Evolutionary conservation across 2,329 filamentous ascomycete species (phyloP), one percentile per base, ranked within the genome.

Genomic region (Xylariaceae sp.): DNA sequence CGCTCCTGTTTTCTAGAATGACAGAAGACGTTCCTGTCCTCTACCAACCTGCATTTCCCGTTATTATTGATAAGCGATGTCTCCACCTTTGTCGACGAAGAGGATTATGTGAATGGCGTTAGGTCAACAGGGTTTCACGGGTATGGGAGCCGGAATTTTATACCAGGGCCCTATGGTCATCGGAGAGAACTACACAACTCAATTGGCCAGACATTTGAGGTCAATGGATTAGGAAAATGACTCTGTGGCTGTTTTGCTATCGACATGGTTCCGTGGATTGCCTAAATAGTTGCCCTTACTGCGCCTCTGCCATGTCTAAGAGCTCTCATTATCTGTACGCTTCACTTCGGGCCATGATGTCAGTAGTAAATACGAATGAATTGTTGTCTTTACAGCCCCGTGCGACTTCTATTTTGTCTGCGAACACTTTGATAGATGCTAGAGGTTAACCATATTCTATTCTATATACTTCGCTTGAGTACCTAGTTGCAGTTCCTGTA

Each of bases 1-100:
- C 41, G 62, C 62, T 18, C 62, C 62, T 5, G 53, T 55, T 32
- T 57, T 58, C 45, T 56, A 51, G 22, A 44, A 14, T 38, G 14
- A 39, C 31, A 38, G 18, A 14, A n/a, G 40, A 47, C 30, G 22
- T 35, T 39, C n/a, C 35, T 14, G 12, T 44, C 15, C 42, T 33
- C 39, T 39, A 18, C 32, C 5, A 12, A 12, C 17, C 11, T 33
- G 32, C 27, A 30, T 39, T 12, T 14, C 30, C 40, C 31, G 27
- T 49, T 39, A 33, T 44, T 27, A 27, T 27, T 27, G 22, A 27
- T 7, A 5, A 27, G 22, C 22, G 22, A 27, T 27, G 22, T 27
- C 22, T 27, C 22, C 7, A 7, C n/a, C n/a, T 27, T 27, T 27
- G 22, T 7, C 22, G 4, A 7, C 22, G 41, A 44, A 43, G 44